Conservation (phyloP, 805 yeast genomes). For the Hanseniaspora pseudoguilliermondii region DNA sequence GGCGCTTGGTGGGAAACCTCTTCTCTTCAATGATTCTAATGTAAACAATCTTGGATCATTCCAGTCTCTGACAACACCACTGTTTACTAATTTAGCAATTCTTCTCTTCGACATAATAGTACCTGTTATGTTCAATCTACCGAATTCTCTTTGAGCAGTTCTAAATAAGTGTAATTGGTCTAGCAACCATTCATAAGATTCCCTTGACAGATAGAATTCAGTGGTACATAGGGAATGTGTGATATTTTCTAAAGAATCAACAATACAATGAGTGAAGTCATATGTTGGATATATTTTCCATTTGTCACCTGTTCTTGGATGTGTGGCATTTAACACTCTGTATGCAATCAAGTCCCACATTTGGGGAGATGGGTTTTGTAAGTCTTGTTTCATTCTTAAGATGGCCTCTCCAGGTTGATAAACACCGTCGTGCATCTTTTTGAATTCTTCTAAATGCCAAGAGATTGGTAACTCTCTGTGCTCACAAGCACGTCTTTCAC, state of each 20-base stretch:
- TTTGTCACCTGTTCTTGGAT: conserved; percentile 90
- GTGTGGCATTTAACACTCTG: conserved; percentile 82
- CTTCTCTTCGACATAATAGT: conserved; percentile 91
- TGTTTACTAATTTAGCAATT: conserved; percentile 82
- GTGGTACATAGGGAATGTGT: conserved; percentile 94
- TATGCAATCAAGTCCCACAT: conserved; percentile 99
- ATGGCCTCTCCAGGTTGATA: conserved; percentile 87
- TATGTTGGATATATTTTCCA: conserved; percentile 99
- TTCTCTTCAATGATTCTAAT: conserved; percentile 82
- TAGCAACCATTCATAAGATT: conserved; percentile 96
- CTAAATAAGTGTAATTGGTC: conserved; percentile 88
- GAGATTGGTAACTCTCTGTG: conserved; percentile 63
- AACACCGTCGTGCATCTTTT: conserved; percentile 82
- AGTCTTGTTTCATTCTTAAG: conserved; percentile 91
- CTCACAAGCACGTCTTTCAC: conserved; percentile 72
- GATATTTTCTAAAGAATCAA: conserved; percentile 92
- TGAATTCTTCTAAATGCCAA: conserved; percentile 65
- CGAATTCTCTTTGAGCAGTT: conserved; percentile 98
- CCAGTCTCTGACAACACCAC: conserved; percentile 82
- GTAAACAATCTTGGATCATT: conserved; percentile 96
- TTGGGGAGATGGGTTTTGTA: conserved; percentile 84
- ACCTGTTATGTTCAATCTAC: conserved; percentile 89
- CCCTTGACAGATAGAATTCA: conserved; percentile 83
- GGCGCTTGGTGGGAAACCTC: conserved; percentile 99
- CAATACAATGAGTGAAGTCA: conserved; percentile 97